Conservation (phyloP, 2,329 filamentous ascomycete species). For the Aureobasidium musti region DNA sequence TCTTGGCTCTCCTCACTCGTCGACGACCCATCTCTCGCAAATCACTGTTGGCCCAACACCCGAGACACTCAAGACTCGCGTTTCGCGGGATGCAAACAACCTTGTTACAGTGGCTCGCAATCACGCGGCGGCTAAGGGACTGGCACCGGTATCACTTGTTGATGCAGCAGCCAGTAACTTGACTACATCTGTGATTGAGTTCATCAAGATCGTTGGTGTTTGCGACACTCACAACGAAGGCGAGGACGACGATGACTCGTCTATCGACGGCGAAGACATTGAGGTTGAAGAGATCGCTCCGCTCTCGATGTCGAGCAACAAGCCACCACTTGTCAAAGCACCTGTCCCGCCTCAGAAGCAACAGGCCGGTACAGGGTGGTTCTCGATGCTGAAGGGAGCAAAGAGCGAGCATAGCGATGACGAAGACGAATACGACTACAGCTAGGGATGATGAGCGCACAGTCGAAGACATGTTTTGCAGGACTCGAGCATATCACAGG, state of each 20-base stretch:
- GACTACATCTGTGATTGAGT: conserved; percentile 79
- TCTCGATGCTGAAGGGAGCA: conserved; percentile 31
- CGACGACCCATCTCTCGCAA: conserved; percentile 33
- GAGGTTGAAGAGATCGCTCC: conserved; percentile 26
- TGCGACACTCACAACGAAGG: conserved; percentile 58
- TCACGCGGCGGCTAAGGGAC: conserved; percentile 75
- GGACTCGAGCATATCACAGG: conserved; percentile 1
- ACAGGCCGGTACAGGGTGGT: conserved; percentile 28
- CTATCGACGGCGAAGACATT: conserved; percentile 49
- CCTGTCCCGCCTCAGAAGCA: conserved; percentile 29
- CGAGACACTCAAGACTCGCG: conserved; percentile 66
- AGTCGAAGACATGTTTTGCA: neutral
- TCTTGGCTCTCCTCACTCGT: conserved; percentile 29
- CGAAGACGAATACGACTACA: conserved; percentile 31
- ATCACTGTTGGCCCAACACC: conserved; percentile 42
- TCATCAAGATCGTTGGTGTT: conserved; percentile 82
- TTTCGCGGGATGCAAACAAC: conserved; percentile 93
- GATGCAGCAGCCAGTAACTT: conserved; percentile 93
- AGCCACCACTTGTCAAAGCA: conserved; percentile 12
- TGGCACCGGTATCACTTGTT: conserved; percentile 89
- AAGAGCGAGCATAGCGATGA: conserved; percentile 29
- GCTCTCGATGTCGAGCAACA: conserved; percentile 22
- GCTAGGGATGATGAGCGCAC: neutral
- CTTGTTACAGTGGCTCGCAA: conserved; percentile 94
- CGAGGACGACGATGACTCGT: neutral